Conservation (phyloP, 768 basidiomycete species). For the Suillus subluteus region DNA sequence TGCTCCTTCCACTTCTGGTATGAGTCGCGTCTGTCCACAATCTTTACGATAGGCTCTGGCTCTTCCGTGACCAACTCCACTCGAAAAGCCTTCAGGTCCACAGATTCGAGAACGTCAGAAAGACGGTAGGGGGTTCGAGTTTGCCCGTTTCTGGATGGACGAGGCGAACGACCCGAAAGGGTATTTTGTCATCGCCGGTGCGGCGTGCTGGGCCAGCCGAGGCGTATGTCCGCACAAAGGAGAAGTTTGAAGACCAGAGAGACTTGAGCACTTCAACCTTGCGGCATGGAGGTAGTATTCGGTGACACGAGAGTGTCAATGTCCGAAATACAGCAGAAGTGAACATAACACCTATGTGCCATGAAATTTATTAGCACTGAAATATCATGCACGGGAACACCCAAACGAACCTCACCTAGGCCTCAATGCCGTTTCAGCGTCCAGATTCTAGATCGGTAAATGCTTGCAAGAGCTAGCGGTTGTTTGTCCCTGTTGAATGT, state of each 20-base stretch:
- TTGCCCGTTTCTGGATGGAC: conserved; percentile 49
- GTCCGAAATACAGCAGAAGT: conserved; percentile 1
- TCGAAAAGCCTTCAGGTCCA: conserved; percentile 46
- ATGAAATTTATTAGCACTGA: not conserved
- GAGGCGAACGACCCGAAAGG: conserved; percentile 44
- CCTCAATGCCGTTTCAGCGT: not conserved
- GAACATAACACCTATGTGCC: not conserved
- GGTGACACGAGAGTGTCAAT: conserved; percentile 14
- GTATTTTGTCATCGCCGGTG: conserved; percentile 46
- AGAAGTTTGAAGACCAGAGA: conserved; percentile 10
- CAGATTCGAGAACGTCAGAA: conserved; percentile 44
- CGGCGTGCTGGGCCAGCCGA: conserved; percentile 8
- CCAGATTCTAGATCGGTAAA: not conserved
- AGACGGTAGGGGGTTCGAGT: conserved; percentile 43
- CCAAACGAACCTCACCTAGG: not conserved
- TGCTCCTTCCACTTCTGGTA: conserved; percentile 42
- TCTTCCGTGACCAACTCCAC: conserved; percentile 57
- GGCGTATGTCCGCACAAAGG: conserved; percentile 3
- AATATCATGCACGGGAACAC: not conserved
- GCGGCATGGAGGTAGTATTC: conserved; percentile 11
- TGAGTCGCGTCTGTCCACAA: conserved; percentile 51
- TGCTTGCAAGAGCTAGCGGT: conserved; percentile 15
- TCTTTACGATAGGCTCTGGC: conserved; percentile 62
- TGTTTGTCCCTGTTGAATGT: conserved; percentile 33
- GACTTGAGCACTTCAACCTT: not conserved